Percentiles rank a stretch among this genome's conserved stretches.
phyloP scores from a whole-genome alignment of 2,329 filamentous ascomycete genomes.

The Fusarium sulawesiense region DNA sequence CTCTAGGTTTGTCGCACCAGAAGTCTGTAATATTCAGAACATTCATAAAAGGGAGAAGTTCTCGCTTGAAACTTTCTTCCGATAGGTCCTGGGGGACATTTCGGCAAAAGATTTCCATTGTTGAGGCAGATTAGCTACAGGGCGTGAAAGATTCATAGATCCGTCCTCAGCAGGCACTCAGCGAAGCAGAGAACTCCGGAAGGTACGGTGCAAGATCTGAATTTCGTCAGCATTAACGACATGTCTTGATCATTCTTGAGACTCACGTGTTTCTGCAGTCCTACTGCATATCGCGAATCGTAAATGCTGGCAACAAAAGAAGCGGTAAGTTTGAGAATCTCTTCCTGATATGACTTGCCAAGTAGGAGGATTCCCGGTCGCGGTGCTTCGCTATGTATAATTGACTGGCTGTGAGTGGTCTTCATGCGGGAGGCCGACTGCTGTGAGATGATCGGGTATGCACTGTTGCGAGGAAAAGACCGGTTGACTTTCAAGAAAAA shows the following conservation, averaged over 20 bases:
- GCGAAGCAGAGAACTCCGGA: neutral
- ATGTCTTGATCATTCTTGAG: neutral
- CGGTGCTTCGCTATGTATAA: neutral
- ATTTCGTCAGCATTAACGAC: neutral
- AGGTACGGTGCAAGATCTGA: neutral
- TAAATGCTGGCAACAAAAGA: neutral
- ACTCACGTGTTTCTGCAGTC: neutral
- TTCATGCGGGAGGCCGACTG: slow-evolving; percentile 35
- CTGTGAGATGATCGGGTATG: neutral
- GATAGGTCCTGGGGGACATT: slow-evolving; percentile 57
- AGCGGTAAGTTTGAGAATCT: neutral
- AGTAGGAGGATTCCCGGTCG: neutral
- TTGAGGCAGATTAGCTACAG: neutral
- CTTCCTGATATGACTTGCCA: neutral
- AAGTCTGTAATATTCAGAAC: slow-evolving; percentile 57
- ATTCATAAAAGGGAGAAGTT: slow-evolving; percentile 56
- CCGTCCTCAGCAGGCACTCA: neutral
- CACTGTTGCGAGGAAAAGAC: neutral
- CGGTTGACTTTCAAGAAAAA: neutral
- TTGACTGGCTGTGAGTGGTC: slow-evolving; percentile 5
- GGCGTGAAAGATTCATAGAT: neutral
- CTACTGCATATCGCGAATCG: neutral
- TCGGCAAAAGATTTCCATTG: slow-evolving; percentile 61
- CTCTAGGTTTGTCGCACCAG: slow-evolving; percentile 55
- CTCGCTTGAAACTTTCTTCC: slow-evolving; percentile 51